Base-by-base conservation (phyloP, 176 grass and related monocot species). In the Cymbopogon citratus region DNA sequence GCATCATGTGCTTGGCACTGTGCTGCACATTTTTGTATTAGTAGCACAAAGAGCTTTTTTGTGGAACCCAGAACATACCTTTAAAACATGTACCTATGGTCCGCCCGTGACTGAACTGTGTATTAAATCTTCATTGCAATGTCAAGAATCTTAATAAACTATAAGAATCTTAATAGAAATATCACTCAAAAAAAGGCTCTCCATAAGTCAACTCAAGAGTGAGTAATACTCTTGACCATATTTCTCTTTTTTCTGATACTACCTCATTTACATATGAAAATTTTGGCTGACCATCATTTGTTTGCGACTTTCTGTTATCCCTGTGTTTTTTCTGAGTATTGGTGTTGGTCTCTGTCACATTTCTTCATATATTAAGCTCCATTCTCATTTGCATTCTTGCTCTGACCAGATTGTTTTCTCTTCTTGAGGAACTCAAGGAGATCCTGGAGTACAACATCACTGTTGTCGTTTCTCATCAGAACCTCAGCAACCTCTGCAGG, bases 31-130 rank as follows among this genome's bases (percentile, higher is more conserved):
- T 76, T 73, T 69, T 63, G 5, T 63, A 15, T 73, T 63, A 80
- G 3, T 48, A 84, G 80, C 83, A 77, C 68, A 76, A 85, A 89
- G 85, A 71, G 69, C 35, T 74, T 87, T 84, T 79, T 73, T 69
- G 79, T 83, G 11, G 74, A 92, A 31, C 40, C 75, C 27, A 81
- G 92, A 89, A 81, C 49, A 73, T 79, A 79, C 6, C 48, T 63
- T 54, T 60, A 80, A 49, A 85, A 26, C 12, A 62, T 62, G 8
- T 57, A 33, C 31, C 31, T 33, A 33, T 33, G 31, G 31, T 33
- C 45, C 1, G 4, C 21, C 36, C 6, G 12, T 51, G 9, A 13
- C 27, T 56, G 21, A 69, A 35, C 34, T 70, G 31, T 29, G 66
- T 43, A 43, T 12, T 28, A 4, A 70, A 43, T 33, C 31, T 33